phyloP scores from a whole-genome alignment of 176 grass and related monocot species.

The Lolium rigidum region DNA sequence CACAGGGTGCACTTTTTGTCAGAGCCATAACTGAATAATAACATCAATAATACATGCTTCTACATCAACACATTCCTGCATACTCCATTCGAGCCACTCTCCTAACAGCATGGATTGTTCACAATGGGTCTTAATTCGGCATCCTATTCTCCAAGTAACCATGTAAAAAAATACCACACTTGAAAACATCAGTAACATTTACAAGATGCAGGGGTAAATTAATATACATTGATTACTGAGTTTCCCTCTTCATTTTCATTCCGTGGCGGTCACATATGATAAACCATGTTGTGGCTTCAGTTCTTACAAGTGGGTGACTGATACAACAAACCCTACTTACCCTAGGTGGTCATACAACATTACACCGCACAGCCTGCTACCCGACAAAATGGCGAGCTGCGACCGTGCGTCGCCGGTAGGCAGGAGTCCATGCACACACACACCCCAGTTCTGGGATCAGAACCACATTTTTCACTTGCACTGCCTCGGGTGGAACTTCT shows the following conservation, averaged over 20 bases:
- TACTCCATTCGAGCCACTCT: no score
- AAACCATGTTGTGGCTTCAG: background rate
- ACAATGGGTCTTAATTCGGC: no score
- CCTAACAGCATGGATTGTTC: no score
- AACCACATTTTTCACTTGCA: slow-evolving; percentile 47
- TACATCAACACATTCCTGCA: no score
- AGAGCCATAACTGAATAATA: background rate
- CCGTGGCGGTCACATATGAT: background rate
- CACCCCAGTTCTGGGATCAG: slow-evolving; percentile 5
- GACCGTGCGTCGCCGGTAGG: background rate
- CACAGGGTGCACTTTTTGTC: background rate
- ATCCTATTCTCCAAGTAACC: no score
- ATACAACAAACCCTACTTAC: slow-evolving; percentile 15
- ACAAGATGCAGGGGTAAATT: background rate
- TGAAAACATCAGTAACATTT: no score
- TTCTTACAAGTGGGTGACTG: slow-evolving; percentile 2
- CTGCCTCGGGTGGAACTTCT: slow-evolving; percentile 70
- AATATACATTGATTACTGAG: background rate
- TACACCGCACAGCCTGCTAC: slow-evolving; percentile 10
- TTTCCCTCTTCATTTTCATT: background rate
- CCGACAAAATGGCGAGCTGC: slow-evolving; percentile 39
- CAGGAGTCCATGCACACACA: slow-evolving; percentile 14
- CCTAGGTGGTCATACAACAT: slow-evolving; percentile 24
- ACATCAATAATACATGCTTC: background rate
- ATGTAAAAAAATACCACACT: no score